Base-by-base conservation (phyloP, 2,329 filamentous ascomycete genomes). In the Cercospora sojina region DNA sequence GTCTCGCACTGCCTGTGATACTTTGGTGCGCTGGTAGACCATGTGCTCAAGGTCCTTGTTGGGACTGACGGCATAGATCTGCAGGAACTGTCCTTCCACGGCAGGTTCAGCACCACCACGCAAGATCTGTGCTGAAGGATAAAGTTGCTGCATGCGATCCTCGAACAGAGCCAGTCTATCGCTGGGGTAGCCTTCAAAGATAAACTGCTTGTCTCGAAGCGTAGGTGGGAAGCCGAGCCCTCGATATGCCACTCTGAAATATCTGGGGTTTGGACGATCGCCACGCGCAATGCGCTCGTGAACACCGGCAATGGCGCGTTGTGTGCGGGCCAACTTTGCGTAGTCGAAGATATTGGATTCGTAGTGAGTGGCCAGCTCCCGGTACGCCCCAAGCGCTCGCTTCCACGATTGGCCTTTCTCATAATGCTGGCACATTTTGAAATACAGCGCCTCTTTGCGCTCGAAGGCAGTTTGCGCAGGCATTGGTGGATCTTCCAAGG, bases 341-440 rank as follows among this genome's bases (percentile, higher is more conserved):
- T 96, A 97, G 79, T 99, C 95, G 77, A 93, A 97, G 0, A 91
- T 81, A 67, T 93, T 96, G 71, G 86, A 87, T 80, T 97, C 93
- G 76, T 98, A 99, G 79, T 98, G 93, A n/a, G 83, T 80, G 57
- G 93, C 91, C 60, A 99, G 87, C 79, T 99, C 94, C 76, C 91
- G 91, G 79, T 99, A 98, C 3, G 92, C 92, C 5, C 88, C 86
- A 49, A 99, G 81, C 1, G 93, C 94, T 77, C 91, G 91, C 74
- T 91, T 90, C 94, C 94, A 98, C 0, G 92, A 92, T 76, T 92
- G 90, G n/a, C 93, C 93, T 67, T 96, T 92, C 76, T 98, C 94
- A 70, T 95, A 97, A 76, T 94, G 86, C 78, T 93, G 93, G 77
- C 98, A 96, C 85, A 98, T 96, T 71, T 93, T 87, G 74, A 97